Evolutionary conservation across 495 filamentous ascomycete genomes (phyloP), one percentile per base, ranked within the genome.

Genomic region (Hypoxylon fuscum): DNA sequence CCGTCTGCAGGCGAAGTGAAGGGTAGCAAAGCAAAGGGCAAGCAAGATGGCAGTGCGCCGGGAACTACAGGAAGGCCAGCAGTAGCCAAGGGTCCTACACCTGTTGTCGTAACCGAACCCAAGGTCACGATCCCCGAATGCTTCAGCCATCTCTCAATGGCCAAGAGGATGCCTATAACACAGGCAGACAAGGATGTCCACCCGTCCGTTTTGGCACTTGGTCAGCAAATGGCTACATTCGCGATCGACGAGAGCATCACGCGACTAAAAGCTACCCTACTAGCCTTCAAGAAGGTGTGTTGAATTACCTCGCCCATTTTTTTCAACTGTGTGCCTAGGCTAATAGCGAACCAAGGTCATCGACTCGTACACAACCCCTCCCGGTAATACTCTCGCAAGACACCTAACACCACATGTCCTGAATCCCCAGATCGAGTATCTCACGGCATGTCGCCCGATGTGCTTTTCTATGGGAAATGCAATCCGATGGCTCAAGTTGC

Each of bases 381-480:
- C 86, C 17, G 87, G 87, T 12, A 92, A 87, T 55, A 91, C 93
- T 2, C 82, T 98, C 31, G 85, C 91, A 14, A 90, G 95, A 11
- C 92, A 98, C 78, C 85, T 98, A 63, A 93, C 92, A 21, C 88
- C 90, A n/a, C 92, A 97, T 66, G 86, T 88, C 63, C 83, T 98
- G 55, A 95, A 91, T 55, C 90, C 93, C 55, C 95, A 98, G 76
- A 96, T 98, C 61, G 91, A 92, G 58, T 96, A 94, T 69, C 87
- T 98, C 23, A 90, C 89, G 38, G 92, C 92, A 55, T 97, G 92
- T 69, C 88, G 95, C 5, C 92, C 95, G 9, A 89, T 98, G 74
- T 93, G 90, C 46, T 91, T 95, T 72, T 90, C 89, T 37, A 94
- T 96, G 86, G 93, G 96, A 53, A 98, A 97, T 74, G 92, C 92